phyloP scores from a whole-genome alignment of 345 rosid genomes.

The Dimocarpus longan region DNA sequence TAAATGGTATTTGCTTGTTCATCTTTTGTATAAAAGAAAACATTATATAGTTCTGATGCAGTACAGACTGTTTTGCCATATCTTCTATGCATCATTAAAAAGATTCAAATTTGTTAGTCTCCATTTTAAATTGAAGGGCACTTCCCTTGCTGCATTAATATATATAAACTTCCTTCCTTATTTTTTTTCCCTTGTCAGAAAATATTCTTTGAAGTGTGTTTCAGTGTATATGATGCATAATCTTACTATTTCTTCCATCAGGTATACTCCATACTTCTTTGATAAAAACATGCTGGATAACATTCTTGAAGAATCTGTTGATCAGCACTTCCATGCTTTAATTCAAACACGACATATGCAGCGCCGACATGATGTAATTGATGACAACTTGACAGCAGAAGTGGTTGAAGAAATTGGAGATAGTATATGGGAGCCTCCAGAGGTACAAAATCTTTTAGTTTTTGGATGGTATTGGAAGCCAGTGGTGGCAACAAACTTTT shows the following conservation, averaged over 20 bases:
- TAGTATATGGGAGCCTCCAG: conserved; percentile 84
- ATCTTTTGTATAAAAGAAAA: conserved; percentile 1
- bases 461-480: not conserved
- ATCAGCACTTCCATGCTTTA: conserved; percentile 84
- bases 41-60: not conserved
- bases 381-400: conserved; percentile 76
- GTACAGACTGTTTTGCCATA: not conserved
- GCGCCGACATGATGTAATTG: conserved; percentile 77
- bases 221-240: conserved; percentile 19
- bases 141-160: not conserved
- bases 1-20: conserved; percentile 60
- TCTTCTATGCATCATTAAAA: not conserved
- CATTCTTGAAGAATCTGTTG: conserved; percentile 95
- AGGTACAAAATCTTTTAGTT: conserved; percentile 48
- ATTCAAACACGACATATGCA: conserved; percentile 89
- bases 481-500: conserved; percentile 5
- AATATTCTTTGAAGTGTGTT: not conserved
- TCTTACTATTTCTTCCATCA: conserved; percentile 31
- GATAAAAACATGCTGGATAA: conserved; percentile 88
- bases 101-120: not conserved
- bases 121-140: not conserved
- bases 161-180: not conserved
- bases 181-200: not conserved
- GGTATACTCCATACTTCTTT: conserved; percentile 98
- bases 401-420: conserved; percentile 91